Evolutionary conservation across 129 eudicot genomes (phyloP).

Genomic region (Tagetes erecta): DNA sequence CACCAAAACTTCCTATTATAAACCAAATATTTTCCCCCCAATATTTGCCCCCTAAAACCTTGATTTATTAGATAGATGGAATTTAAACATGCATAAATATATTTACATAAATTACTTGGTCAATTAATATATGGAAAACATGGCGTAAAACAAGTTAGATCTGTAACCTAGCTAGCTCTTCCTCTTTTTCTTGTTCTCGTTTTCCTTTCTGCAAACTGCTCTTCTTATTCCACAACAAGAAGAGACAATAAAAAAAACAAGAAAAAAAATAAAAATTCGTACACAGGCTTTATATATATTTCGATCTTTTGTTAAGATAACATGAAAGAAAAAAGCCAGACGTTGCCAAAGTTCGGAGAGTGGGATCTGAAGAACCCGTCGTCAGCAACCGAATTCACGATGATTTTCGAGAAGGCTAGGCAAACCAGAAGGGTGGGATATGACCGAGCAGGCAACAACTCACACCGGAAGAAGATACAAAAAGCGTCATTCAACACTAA

Average conservation of each 20-base stretch:
- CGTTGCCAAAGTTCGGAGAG: slow-evolving; percentile 53
- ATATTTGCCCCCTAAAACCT: no score
- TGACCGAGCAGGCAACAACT: neutral
- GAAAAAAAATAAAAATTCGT: neutral
- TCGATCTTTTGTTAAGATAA: neutral
- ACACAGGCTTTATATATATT: neutral
- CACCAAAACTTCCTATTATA: no score
- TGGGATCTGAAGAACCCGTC: slow-evolving; percentile 54
- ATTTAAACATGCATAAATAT: neutral
- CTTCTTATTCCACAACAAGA: slow-evolving; percentile 7
- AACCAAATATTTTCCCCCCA: no score
- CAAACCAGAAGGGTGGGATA: slow-evolving; percentile 29
- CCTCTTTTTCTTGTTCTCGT: neutral
- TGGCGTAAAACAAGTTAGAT: slow-evolving; percentile 33
- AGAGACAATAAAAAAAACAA: slow-evolving; percentile 4
- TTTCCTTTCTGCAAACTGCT: slow-evolving; percentile 1
- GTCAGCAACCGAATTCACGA: slow-evolving; percentile 32
- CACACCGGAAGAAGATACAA: slow-evolving; percentile 6
- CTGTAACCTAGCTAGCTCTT: neutral
- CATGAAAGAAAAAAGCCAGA: slow-evolving; percentile 24
- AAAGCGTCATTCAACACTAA: slow-evolving; percentile 10
- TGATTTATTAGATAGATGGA: no score
- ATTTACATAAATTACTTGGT: slow-evolving; percentile 28
- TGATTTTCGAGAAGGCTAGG: slow-evolving; percentile 41
- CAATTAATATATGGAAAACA: slow-evolving; percentile 19